Evolutionary conservation across 352 stramenopile genomes (phyloP).

Genomic region (Phytophthora melonis): DNA sequence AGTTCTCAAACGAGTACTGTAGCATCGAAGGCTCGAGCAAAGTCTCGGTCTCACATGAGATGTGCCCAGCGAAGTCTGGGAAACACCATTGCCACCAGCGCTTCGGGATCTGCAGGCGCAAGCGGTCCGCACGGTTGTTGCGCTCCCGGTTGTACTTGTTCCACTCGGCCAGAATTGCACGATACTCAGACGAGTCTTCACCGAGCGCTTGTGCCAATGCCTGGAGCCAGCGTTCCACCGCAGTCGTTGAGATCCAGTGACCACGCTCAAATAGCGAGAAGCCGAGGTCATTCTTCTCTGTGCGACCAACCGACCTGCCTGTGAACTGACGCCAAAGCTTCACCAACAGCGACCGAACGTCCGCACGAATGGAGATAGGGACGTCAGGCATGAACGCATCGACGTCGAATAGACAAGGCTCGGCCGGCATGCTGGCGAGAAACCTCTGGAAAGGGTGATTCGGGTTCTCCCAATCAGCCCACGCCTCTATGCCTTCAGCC

Average conservation of each 20-base stretch:
- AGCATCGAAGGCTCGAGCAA: too few species aligned
- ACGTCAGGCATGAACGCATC: neutral
- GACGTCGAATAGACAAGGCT: neutral
- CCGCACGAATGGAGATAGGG: neutral
- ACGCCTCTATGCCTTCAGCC: neutral
- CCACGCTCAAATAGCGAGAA: neutral
- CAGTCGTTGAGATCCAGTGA: neutral
- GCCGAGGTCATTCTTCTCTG: neutral
- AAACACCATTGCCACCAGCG: neutral
- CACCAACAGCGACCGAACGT: neutral
- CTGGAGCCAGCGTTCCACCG: neutral
- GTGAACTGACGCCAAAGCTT: neutral
- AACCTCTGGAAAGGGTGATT: neutral
- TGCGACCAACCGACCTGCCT: neutral
- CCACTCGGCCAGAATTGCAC: neutral
- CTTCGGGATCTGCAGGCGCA: neutral
- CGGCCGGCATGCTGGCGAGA: neutral
- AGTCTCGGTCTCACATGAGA: neutral
- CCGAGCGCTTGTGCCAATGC: neutral
- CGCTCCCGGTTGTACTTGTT: neutral
- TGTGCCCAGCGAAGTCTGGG: too few species aligned
- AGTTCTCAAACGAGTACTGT: too few species aligned
- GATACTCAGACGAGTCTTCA: neutral
- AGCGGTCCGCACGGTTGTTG: neutral
- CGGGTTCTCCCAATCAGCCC: neutral